Conservation (phyloP, 73 alveolate genomes). For the Symbiodinium pilosum region DNA sequence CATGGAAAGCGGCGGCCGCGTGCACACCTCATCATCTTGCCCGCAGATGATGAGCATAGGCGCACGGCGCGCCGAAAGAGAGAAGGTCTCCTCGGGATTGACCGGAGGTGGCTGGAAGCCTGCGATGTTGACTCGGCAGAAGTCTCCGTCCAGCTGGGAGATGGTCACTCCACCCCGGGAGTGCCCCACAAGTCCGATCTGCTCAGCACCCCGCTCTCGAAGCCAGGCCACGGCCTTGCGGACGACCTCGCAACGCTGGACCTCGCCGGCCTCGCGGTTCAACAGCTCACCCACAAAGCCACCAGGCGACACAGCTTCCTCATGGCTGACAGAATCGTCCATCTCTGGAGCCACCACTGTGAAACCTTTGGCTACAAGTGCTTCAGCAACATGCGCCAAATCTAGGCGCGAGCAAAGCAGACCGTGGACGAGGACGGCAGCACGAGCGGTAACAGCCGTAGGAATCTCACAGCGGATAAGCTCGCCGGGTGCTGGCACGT, state of each 20-base stretch:
- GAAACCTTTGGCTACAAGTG: slow-evolving; percentile 26
- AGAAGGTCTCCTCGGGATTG: slow-evolving; percentile 63
- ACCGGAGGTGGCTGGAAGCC: slow-evolving; percentile 70
- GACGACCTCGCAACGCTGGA: slow-evolving; percentile 20
- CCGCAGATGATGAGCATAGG: slow-evolving; percentile 85
- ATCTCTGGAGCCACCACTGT: slow-evolving; percentile 67
- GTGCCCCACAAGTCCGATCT: slow-evolving; percentile 68
- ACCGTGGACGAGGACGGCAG: slow-evolving; percentile 52
- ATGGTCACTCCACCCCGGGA: slow-evolving; percentile 72
- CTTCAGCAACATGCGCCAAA: slow-evolving; percentile 62
- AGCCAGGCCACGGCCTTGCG: slow-evolving; percentile 47
- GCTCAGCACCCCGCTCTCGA: slow-evolving; percentile 27
- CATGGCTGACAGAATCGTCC: slow-evolving; percentile 81
- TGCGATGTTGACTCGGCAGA: slow-evolving; percentile 72
- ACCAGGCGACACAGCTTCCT: slow-evolving; percentile 50
- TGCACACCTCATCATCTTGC: slow-evolving; percentile 42
- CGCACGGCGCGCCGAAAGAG: not conserved
- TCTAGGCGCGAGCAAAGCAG: slow-evolving; percentile 47
- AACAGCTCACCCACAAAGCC: slow-evolving; percentile 65
- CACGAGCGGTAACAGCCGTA: not conserved
- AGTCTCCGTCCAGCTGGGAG: slow-evolving; percentile 59
- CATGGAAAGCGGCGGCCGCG: slow-evolving; percentile 55
- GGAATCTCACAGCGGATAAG: not conserved
- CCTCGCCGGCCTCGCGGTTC: slow-evolving; percentile 33
- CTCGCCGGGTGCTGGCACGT: not conserved